Percentiles rank a stretch among this genome's conserved stretches.
These are phyloP conservation scores for Microcos paniculata DNA, from an alignment of 345 rosid genomes.

Conservation along the genomic window DNA sequence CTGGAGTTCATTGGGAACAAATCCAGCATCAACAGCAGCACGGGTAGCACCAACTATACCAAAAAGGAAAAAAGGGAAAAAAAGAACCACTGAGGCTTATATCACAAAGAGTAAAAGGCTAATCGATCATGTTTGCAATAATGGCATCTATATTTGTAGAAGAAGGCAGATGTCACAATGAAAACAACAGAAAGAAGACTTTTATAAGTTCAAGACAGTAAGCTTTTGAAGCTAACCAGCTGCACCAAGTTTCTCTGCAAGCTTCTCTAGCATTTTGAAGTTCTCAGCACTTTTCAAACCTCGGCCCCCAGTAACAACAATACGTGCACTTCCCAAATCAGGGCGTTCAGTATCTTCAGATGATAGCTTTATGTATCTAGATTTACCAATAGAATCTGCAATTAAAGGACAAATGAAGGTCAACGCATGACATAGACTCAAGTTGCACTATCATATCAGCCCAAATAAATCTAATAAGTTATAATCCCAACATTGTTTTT, in stretches of 20 bases:
- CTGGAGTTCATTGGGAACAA: constrained; percentile 95
- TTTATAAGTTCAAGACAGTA: neutral
- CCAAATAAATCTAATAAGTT: neutral
- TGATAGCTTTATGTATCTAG: constrained; percentile 64
- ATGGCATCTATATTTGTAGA: neutral
- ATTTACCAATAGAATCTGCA: constrained; percentile 64
- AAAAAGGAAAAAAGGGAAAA: neutral
- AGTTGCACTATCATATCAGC: neutral
- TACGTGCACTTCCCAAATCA: constrained; percentile 88
- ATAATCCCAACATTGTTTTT: neutral
- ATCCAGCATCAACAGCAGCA: constrained; percentile 99
- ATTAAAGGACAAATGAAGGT: neutral
- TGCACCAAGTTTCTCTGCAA: constrained; percentile 95
- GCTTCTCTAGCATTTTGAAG: constrained; percentile 91
- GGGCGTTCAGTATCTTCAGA: constrained; percentile 88
- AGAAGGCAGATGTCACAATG: neutral
- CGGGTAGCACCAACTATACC: constrained; percentile 96
- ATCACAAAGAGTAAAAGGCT: neutral
- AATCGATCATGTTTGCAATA: neutral
- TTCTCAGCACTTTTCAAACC: constrained; percentile 89
- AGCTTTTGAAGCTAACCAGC: constrained; percentile 55
- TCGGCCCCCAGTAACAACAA: constrained; percentile 93
- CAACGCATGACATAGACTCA: neutral
- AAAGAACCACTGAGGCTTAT: neutral
- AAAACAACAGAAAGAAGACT: neutral